Evolutionary conservation across 192 early-diverging fungal genomes (phyloP), one percentile per base, ranked within the genome.

Genomic region (Ambispora gerdemannii): DNA sequence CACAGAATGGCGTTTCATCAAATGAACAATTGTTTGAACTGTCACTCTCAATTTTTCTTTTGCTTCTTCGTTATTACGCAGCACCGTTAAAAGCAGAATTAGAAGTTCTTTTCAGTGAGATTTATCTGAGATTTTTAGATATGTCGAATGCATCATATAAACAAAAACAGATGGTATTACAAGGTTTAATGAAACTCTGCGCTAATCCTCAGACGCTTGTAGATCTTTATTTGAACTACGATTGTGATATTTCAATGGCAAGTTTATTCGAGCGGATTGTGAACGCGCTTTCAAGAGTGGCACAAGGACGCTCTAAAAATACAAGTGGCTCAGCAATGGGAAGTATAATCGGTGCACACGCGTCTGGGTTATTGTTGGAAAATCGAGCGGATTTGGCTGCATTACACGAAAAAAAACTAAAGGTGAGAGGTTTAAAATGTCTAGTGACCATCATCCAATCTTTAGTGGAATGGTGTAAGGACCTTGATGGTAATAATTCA

Each of bases 141-240:
- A 93, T 86, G 69, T 85, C 85, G 38, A 81, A 83, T 60, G 83
- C 80, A 11, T 84, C 87, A 10, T 65, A 84, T 73, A 50, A 80
- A 22, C 93, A 95, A 78, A 87, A 92, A 49, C 83, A 83, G 4
- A 89, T 90, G 20, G 76, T 97, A 50, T 76, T 97, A 30, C 88
- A 89, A 75, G 80, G 87, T 6, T 78, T 97, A 33, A 75, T 78
- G 25, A 81, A 88, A 27, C 85, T 95, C 28, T 80, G 92, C 50
- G 74, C 82, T 35, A 89, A 92, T 31, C 90, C 92, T 22, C 83
- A 88, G 50, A 77, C 91, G 17, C 78, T 95, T 2, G 91, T 97
- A 17, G 95, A 97, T 70, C 85, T 97, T 61, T 97, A 95, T 67
- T 83, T 97, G 15, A 97, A 97, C 81, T 95, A 94, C 74, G 95